Base-by-base conservation (phyloP, 2,329 filamentous ascomycete species). In the Alternaria sp. region DNA sequence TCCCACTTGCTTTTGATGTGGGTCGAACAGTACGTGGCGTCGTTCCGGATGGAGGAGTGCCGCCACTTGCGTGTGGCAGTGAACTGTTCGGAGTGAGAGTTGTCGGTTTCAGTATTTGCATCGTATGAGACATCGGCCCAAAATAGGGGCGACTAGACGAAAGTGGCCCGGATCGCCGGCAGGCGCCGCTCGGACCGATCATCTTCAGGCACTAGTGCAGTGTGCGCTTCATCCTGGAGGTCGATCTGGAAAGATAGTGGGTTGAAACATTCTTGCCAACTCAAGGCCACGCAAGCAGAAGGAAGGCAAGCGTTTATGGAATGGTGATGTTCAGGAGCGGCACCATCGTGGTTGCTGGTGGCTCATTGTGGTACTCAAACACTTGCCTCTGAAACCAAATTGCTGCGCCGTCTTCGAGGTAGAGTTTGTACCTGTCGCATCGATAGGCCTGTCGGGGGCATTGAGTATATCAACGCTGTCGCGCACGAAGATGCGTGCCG, bases 181-280 rank as follows among this genome's bases (percentile, higher is more conserved):
- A 58, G 47, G 43, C 58, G 55, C 54, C 65, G 63, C 50, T 51
- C 63, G 63, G 61, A 59, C 49, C 30, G 49, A 41, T 10, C 21
- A 25, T 25, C 9, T 21, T 53, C 49, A 53, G 49, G 49, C 20
- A 41, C 49, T 53, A 53, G 49, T 28, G 30, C 49, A 37, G 28
- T 53, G 49, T 41, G 30, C 28, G 47, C 49, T 53, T 41, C 49
- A 23, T 15, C 49, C 30, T 53, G 49, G 49, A 53, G 20, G 49
- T 30, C 30, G 30, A 53, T 53, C 49, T 23, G 20, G 37, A 41
- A n/a, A 33, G 37, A 53, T 33, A 53, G 30, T 21, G 20, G 49
- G 12, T 14, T 53, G 20, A 53, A 53, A 53, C 14, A 25, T 37
- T 18, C 21, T n/a, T 15, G 49, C 20, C 14, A 41, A 28, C 15